Percentiles rank a stretch among this genome's conserved stretches.
Evolutionary conservation across 75 land plant species (phyloP).

Genomic region (Cryptomeria japonica): DNA sequence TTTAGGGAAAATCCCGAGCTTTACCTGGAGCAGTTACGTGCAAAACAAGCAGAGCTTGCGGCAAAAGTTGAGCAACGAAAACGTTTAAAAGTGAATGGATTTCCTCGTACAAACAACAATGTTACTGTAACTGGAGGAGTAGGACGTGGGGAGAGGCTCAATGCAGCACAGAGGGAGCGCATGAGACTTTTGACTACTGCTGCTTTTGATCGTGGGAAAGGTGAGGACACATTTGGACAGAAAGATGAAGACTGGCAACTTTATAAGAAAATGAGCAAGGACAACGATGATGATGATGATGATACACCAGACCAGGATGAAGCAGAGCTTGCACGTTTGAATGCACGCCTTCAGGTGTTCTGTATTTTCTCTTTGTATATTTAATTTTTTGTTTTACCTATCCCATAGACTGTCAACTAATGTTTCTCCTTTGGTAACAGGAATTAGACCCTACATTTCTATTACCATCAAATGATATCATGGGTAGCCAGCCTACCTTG

Average conservation of each 20-base stretch:
- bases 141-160: constrained; percentile 92
- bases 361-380: neutral
- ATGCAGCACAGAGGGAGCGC: constrained; percentile 89
- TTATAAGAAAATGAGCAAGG: constrained; percentile 94
- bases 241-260: constrained; percentile 98
- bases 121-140: constrained; percentile 45
- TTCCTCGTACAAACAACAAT: constrained; percentile 40
- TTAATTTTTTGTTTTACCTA: neutral
- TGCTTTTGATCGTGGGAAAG: constrained; percentile 98
- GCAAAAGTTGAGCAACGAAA: constrained; percentile 88
- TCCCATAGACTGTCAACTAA: neutral
- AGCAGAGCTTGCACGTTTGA: constrained; percentile 71
- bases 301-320: constrained; percentile 79
- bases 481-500: constrained; percentile 14
- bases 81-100: constrained; percentile 66
- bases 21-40: constrained; percentile 80
- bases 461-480: constrained; percentile 18
- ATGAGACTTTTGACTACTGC: constrained; percentile 96
- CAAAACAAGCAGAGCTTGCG: constrained; percentile 67
- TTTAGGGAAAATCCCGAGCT: constrained; percentile 93
- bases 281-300: constrained; percentile 87
- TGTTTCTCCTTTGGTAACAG: constrained; percentile 23
- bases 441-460: constrained; percentile 64
- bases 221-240: constrained; percentile 96
- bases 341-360: constrained; percentile 76